These are phyloP conservation scores for Fragaria ananassa DNA, from an alignment of 306 rosid genomes.

Conservation along the genomic window DNA sequence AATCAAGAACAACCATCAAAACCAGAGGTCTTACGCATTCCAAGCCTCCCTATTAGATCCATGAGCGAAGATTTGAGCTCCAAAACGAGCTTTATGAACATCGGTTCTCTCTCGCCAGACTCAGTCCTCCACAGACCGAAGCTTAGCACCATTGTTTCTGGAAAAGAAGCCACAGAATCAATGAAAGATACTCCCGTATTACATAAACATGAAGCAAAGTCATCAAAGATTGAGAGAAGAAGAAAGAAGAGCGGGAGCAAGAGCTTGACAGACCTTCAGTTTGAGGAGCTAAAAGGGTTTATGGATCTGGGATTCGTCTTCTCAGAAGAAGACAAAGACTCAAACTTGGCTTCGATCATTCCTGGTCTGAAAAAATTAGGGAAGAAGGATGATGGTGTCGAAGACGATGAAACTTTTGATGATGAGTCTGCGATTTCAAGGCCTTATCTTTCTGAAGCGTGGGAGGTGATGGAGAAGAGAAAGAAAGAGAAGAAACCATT, in stretches of 20 bases:
- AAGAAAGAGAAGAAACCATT: conserved; percentile 44
- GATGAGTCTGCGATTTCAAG: conserved; percentile 40
- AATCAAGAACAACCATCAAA: conserved; percentile 22
- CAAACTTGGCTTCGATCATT: conserved; percentile 71
- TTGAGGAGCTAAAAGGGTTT: conserved; percentile 83
- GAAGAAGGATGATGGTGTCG: conserved; percentile 26
- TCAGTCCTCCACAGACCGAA: conserved; percentile 40
- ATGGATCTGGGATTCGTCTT: conserved; percentile 89
- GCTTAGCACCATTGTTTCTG: conserved; percentile 49
- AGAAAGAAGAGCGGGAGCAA: conserved; percentile 47
- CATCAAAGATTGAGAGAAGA: conserved; percentile 16
- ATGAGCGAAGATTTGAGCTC: conserved; percentile 62
- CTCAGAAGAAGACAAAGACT: conserved; percentile 69
- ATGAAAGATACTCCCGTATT: conserved; percentile 12
- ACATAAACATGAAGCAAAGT: not conserved
- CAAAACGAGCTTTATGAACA: conserved; percentile 35
- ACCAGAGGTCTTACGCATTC: conserved; percentile 29
- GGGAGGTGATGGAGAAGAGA: conserved; percentile 52
- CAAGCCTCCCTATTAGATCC: conserved; percentile 44
- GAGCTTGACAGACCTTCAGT: conserved; percentile 82
- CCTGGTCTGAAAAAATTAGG: conserved; percentile 85
- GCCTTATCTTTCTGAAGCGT: conserved; percentile 90
- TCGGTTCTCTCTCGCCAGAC: conserved; percentile 44
- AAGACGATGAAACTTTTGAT: conserved; percentile 24
- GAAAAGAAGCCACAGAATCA: conserved; percentile 39